These are phyloP conservation scores for Daedaleopsis nitida DNA, from an alignment of 768 basidiomycete genomes.

Conservation along the genomic window DNA sequence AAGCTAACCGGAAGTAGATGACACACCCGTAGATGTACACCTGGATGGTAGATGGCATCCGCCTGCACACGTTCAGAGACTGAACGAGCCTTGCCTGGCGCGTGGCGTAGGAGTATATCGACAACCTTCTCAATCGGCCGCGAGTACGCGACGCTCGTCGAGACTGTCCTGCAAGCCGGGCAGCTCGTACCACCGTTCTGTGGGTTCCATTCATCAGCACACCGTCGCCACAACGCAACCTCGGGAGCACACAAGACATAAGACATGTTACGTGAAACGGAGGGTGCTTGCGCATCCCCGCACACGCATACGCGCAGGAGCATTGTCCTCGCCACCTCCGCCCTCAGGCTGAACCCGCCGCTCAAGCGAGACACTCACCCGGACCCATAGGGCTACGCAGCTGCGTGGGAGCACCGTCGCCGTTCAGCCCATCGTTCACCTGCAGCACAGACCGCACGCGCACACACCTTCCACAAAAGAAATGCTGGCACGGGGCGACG, in stretches of 20 bases:
- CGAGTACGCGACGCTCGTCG: conserved; percentile 70
- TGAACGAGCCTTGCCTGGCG: conserved; percentile 67
- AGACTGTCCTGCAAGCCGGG: conserved; percentile 75
- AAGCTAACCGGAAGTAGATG: not conserved
- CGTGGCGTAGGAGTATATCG: conserved; percentile 69
- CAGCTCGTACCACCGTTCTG: conserved; percentile 87
- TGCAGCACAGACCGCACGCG: not conserved
- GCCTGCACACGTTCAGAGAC: conserved; percentile 78
- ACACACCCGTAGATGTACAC: conserved; percentile 60
- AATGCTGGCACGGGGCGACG: conserved; percentile 85
- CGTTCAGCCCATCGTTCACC: not conserved
- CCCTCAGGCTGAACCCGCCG: conserved; percentile 4
- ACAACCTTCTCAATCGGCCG: conserved; percentile 73
- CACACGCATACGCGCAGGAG: conserved; percentile 4
- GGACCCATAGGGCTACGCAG: conserved; percentile 83
- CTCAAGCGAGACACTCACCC: conserved; percentile 52
- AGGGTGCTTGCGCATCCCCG: not conserved
- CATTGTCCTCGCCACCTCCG: conserved; percentile 6
- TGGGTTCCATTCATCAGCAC: conserved; percentile 18
- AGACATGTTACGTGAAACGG: not conserved
- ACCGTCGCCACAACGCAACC: not conserved
- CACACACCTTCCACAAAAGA: conserved; percentile 84
- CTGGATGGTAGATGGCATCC: conserved; percentile 74
- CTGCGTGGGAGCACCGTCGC: conserved; percentile 38
- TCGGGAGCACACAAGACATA: not conserved